Evolutionary conservation across 441 rosid genomes (phyloP).

Genomic region (Biscutella auriculata): DNA sequence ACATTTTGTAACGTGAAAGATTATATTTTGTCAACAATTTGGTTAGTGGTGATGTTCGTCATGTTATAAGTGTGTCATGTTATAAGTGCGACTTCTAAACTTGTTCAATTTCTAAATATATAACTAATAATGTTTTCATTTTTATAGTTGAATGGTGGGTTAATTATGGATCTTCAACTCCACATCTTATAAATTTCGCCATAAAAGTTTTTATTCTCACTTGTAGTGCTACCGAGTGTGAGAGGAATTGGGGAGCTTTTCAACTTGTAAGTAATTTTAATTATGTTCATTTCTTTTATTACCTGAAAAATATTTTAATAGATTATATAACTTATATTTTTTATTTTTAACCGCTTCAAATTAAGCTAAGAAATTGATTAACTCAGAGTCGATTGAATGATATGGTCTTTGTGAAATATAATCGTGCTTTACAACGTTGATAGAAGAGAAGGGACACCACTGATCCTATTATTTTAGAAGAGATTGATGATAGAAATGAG

Average conservation of each 20-base stretch:
- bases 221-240: neutral
- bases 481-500: neutral
- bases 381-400: neutral
- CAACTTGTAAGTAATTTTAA: neutral
- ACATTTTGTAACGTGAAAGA: too few species aligned
- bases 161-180: neutral
- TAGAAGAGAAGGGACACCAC: neutral
- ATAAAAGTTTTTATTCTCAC: neutral
- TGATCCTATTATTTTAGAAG: neutral
- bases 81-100: too few species aligned
- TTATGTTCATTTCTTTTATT: neutral
- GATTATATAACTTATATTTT: too few species aligned
- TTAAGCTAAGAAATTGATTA: neutral
- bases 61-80: too few species aligned
- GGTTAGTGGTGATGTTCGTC: too few species aligned
- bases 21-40: too few species aligned
- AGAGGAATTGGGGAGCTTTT: neutral
- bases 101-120: too few species aligned
- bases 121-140: too few species aligned
- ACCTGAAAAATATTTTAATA: neutral
- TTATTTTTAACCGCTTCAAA: neutral
- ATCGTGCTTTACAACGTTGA: neutral
- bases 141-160: neutral
- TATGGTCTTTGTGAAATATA: neutral
- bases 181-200: neutral